These are phyloP conservation scores for Euryodendron excelsum DNA, from an alignment of 148 eudicot genomes.

Conservation along the genomic window DNA sequence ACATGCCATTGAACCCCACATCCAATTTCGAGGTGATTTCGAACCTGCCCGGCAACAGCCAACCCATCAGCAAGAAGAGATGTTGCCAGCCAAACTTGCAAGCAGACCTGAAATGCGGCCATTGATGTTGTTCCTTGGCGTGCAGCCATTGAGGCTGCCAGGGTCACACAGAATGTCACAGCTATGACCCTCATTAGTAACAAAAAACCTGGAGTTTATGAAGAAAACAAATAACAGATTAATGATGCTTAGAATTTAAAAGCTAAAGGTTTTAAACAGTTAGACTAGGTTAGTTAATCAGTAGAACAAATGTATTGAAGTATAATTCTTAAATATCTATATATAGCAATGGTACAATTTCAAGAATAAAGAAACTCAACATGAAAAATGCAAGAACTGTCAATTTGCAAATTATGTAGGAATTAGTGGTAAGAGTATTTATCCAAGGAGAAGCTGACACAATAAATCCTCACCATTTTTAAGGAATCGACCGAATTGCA, in stretches of 20 bases:
- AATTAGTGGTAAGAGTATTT: background rate
- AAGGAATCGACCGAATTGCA: constrained; percentile 61
- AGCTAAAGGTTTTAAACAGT: background rate
- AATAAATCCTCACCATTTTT: constrained; percentile 44
- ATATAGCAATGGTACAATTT: too few relatives aligned
- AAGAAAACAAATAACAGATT: background rate
- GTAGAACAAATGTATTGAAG: too few relatives aligned
- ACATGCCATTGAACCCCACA: too few relatives aligned
- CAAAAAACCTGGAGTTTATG: constrained; percentile 39
- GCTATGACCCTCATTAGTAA: constrained; percentile 65
- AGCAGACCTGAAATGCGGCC: constrained; percentile 82
- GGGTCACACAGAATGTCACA: constrained; percentile 69
- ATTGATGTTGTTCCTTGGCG: constrained; percentile 63
- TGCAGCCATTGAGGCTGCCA: constrained; percentile 76
- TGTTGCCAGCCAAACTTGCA: constrained; percentile 79
- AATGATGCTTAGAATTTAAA: background rate
- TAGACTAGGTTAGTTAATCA: too few relatives aligned
- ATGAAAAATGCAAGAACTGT: too few relatives aligned
- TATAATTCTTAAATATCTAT: too few relatives aligned
- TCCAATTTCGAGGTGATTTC: too few relatives aligned
- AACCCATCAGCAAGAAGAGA: constrained; percentile 83
- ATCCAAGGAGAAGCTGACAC: background rate
- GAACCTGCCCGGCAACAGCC: constrained; percentile 89
- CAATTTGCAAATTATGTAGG: too few relatives aligned
- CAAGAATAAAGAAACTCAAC: too few relatives aligned